Evolutionary conservation across 2,329 filamentous ascomycete genomes (phyloP).

Genomic region (Ophiostoma sp.): DNA sequence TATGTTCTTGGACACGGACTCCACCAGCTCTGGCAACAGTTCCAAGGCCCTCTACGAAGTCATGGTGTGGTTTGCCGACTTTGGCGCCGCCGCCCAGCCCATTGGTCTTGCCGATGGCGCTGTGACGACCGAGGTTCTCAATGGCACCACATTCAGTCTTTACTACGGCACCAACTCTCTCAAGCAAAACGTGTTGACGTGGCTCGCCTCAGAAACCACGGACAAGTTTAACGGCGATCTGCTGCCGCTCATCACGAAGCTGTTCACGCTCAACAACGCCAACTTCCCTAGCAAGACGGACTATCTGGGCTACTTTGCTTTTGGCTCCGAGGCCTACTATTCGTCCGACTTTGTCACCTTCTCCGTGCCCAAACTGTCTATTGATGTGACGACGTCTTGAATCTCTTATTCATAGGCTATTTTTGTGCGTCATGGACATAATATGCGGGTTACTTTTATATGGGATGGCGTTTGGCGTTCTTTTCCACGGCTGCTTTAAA

Average conservation of each 20-base stretch:
- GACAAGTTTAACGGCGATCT: slow-evolving; percentile 51
- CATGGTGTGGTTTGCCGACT: slow-evolving; percentile 29
- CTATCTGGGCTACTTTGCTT: slow-evolving; percentile 54
- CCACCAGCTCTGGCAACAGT: slow-evolving; percentile 43
- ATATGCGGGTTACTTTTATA: neutral
- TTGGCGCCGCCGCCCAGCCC: slow-evolving; percentile 24
- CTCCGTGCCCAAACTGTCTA: slow-evolving; percentile 42
- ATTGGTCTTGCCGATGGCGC: slow-evolving; percentile 43
- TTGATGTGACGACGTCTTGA: slow-evolving; percentile 34
- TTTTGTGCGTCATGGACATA: neutral
- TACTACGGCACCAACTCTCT: slow-evolving; percentile 45
- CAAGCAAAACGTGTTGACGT: slow-evolving; percentile 52
- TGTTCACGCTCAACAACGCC: slow-evolving; percentile 38
- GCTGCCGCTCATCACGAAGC: slow-evolving; percentile 45
- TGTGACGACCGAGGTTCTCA: slow-evolving; percentile 40
- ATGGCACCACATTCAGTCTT: slow-evolving; percentile 47
- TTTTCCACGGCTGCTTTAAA: neutral
- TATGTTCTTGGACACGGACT: slow-evolving; percentile 56
- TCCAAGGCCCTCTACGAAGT: slow-evolving; percentile 45
- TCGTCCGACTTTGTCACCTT: slow-evolving; percentile 50
- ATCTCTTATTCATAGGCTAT: neutral
- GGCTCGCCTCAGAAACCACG: slow-evolving; percentile 43
- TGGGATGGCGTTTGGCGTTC: neutral
- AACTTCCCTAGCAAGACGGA: slow-evolving; percentile 43
- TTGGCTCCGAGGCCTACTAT: slow-evolving; percentile 54